phyloP scores from a whole-genome alignment of 768 basidiomycete species.

The Boletus edulis region DNA sequence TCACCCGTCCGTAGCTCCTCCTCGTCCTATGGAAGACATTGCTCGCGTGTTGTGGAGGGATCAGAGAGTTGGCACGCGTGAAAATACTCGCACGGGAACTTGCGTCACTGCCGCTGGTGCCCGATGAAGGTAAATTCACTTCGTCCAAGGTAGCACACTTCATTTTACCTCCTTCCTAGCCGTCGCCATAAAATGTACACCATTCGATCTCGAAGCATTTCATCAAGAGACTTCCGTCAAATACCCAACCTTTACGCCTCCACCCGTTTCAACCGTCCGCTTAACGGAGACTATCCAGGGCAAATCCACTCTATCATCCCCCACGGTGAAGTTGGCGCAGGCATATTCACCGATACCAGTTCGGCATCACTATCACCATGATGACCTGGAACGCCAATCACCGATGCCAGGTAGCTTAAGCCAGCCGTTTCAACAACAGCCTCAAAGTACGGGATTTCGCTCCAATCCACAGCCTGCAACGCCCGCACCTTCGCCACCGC shows the following conservation, averaged over 20 bases:
- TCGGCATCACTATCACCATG: conserved; percentile 92
- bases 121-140: conserved; percentile 43
- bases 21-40: conserved; percentile 94
- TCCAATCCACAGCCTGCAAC: conserved; percentile 72
- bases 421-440: conserved; percentile 36
- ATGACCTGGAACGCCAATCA: conserved; percentile 57
- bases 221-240: conserved; percentile 90
- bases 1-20: conserved; percentile 58
- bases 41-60: conserved; percentile 88
- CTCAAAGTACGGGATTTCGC: conserved; percentile 28
- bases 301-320: conserved; percentile 34
- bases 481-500: conserved; percentile 86
- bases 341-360: conserved; percentile 92
- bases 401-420: conserved; percentile 36
- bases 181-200: conserved; percentile 81
- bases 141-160: background rate
- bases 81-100: conserved; percentile 86
- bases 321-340: conserved; percentile 73
- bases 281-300: conserved; percentile 20
- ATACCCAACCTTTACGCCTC: conserved; percentile 89
- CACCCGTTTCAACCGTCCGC: conserved; percentile 41
- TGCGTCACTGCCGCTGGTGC: conserved; percentile 61
- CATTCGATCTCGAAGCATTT: conserved; percentile 87
- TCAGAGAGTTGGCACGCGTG: conserved; percentile 79
- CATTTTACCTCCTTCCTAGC: conserved; percentile 32